phyloP scores from a whole-genome alignment of 192 early-diverging fungal species.

The Jimgerdemannia lactiflua region DNA sequence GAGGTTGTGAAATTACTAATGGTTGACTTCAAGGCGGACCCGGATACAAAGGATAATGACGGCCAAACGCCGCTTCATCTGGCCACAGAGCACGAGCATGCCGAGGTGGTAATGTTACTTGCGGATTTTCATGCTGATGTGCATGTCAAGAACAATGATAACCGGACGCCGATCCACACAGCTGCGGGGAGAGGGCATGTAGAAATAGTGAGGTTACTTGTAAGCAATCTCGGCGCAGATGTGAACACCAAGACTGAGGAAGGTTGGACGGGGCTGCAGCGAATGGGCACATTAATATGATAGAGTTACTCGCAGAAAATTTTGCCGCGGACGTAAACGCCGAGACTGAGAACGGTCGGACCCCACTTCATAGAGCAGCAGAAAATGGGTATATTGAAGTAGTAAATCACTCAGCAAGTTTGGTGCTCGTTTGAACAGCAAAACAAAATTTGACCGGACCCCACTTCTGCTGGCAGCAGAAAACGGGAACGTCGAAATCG shows the following conservation, averaged over 20 bases:
- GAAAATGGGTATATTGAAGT: neutral
- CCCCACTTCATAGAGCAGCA: neutral
- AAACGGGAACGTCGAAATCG: neutral
- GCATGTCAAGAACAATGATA: neutral
- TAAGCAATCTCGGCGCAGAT: constrained; percentile 45
- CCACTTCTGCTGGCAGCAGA: neutral
- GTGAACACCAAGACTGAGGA: constrained; percentile 60
- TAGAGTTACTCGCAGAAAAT: neutral
- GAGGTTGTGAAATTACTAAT: neutral
- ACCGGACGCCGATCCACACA: neutral
- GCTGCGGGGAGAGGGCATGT: neutral
- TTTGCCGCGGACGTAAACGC: neutral
- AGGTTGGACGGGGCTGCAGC: constrained; percentile 39
- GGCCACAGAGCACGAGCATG: neutral
- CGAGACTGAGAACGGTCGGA: neutral
- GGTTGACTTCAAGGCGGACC: neutral
- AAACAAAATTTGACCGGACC: neutral
- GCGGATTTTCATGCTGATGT: neutral
- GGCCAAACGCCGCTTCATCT: neutral
- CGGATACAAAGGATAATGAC: neutral
- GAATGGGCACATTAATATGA: neutral
- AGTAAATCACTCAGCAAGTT: neutral
- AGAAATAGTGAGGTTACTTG: neutral
- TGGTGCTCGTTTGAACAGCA: neutral
- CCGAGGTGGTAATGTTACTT: neutral